Conservation (phyloP, 805 yeast species). For the Wickerhamomyces tratensis region DNA sequence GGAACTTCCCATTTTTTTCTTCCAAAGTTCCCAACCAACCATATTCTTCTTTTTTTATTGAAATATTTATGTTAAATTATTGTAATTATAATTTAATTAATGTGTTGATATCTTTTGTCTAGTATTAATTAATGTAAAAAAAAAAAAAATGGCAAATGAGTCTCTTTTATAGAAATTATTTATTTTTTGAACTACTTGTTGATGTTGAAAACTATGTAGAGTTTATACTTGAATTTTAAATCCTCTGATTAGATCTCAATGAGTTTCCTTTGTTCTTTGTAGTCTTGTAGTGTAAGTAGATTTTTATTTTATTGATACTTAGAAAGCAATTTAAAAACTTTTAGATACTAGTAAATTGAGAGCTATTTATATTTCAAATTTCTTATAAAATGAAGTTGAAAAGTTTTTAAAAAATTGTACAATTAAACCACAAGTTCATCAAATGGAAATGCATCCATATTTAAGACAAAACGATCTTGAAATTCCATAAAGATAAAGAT, state of each 20-base stretch:
- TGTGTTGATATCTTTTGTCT: no score
- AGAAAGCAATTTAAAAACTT: conserved; percentile 40
- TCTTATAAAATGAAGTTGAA: conserved; percentile 35
- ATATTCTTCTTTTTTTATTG: neutral
- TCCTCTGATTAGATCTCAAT: no score
- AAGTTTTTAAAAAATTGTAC: conserved; percentile 25
- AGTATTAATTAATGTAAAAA: no score
- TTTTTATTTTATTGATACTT: conserved; percentile 29
- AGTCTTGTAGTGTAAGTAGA: neutral
- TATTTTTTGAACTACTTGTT: no score
- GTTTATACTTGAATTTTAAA: no score
- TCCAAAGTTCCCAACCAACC: conserved; percentile 2
- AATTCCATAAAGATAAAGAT: conserved; percentile 37
- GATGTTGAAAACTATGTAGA: no score
- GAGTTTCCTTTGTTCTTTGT: no score
- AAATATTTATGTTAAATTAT: no score
- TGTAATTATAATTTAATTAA: no score
- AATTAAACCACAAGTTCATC: conserved; percentile 33
- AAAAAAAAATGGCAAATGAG: no score
- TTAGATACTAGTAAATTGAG: conserved; percentile 33
- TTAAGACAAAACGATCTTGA: conserved; percentile 51
- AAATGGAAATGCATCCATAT: conserved; percentile 49
- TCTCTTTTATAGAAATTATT: no score
- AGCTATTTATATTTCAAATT: conserved; percentile 45
- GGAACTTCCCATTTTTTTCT: conserved; percentile 18